Evolutionary conservation across 257 asterid species (phyloP).

Genomic region (Fraxinus pennsylvanica): DNA sequence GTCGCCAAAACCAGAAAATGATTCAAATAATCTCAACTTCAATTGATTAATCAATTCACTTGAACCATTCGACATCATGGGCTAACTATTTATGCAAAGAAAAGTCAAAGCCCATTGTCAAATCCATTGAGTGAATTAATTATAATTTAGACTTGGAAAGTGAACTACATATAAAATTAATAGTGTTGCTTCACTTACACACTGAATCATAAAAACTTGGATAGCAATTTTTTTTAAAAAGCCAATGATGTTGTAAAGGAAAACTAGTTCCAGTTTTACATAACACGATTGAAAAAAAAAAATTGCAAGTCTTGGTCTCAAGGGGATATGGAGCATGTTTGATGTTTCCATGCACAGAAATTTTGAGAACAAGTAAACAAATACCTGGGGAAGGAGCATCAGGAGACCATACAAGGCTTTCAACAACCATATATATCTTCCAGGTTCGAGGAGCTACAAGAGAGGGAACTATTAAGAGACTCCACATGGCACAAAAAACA

Average conservation of each 20-base stretch:
- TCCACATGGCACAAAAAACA: not conserved
- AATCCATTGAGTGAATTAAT: not conserved
- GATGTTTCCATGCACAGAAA: slow-evolving; percentile 12
- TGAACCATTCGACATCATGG: not conserved
- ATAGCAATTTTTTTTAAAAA: not conserved
- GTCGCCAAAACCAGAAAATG: not conserved
- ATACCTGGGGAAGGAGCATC: slow-evolving; percentile 99
- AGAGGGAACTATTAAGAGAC: slow-evolving; percentile 12
- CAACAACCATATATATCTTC: slow-evolving; percentile 87
- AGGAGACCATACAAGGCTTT: slow-evolving; percentile 94
- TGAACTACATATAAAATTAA: not conserved
- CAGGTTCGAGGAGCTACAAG: slow-evolving; percentile 98
- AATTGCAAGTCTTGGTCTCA: not conserved
- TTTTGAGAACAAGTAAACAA: slow-evolving; percentile 8
- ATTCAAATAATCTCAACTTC: not conserved
- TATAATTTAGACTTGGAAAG: not conserved
- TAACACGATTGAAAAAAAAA: not conserved
- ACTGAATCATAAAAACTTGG: not conserved
- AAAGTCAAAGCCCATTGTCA: not conserved
- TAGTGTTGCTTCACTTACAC: not conserved
- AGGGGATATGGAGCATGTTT: not conserved
- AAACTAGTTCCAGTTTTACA: not conserved
- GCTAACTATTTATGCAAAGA: not conserved
- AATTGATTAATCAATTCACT: not conserved
- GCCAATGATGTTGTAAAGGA: not conserved